A percentile compares a stretch with the other conserved stretches of the same genome.
phyloP scores from a whole-genome alignment of 2,329 filamentous ascomycete genomes.

The Bertia moriformis region DNA sequence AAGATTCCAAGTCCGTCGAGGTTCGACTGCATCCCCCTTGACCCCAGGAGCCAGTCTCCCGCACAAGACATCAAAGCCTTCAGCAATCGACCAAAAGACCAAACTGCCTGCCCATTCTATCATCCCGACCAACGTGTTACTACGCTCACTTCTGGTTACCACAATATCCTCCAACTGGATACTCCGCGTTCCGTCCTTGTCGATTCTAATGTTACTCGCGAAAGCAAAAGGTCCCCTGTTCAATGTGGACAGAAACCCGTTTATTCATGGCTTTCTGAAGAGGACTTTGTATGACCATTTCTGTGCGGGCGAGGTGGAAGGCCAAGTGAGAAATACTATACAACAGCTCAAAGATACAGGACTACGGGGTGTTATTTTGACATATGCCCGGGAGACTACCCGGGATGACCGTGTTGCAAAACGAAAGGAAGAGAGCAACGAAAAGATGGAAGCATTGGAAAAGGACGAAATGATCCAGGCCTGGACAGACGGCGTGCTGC shows the following conservation, averaged over 20 bases:
- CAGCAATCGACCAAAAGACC: no score
- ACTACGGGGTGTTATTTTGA: conserved; percentile 39
- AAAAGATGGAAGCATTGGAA: conserved; percentile 5
- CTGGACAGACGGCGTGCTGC: conserved; percentile 16
- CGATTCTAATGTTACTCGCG: conserved; percentile 20
- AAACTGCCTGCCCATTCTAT: conserved; percentile 10
- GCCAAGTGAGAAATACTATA: no score
- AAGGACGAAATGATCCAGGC: conserved; percentile 14
- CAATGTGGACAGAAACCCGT: conserved; percentile 31
- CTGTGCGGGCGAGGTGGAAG: conserved; percentile 37
- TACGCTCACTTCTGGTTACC: conserved; percentile 25
- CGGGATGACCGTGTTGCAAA: conserved; percentile 19
- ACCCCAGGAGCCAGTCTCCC: no score
- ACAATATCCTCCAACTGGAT: conserved; percentile 28
- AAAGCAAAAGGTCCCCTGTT: conserved; percentile 17
- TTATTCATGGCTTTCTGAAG: conserved; percentile 29
- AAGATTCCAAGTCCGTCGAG: no score
- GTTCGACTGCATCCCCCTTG: no score
- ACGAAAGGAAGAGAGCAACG: conserved; percentile 6
- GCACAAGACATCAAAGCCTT: no score
- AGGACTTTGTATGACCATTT: conserved; percentile 39
- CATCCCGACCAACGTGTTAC: conserved; percentile 17
- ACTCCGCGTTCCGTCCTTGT: conserved; percentile 20
- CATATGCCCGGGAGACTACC: conserved; percentile 30
- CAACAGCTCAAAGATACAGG: conserved; percentile 29